phyloP scores from a whole-genome alignment of 106 monocot species.

The Dendrobium catenatum region DNA sequence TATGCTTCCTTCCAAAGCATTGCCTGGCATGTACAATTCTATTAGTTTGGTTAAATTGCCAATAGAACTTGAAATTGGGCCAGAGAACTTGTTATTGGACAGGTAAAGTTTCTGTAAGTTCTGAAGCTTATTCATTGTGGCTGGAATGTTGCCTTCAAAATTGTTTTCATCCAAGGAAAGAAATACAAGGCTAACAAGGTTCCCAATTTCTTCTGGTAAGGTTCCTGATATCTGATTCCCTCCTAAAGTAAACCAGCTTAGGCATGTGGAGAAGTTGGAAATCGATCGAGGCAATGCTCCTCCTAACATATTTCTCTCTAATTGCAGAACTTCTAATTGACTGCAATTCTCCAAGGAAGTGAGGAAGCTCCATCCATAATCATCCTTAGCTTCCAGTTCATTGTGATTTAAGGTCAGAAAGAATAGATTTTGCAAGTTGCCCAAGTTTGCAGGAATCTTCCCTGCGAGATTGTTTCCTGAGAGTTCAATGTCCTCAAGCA shows the following conservation, averaged over 20 bases:
- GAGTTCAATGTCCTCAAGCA: slow-evolving; percentile 7
- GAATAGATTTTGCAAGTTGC: slow-evolving; percentile 9
- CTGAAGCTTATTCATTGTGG: background rate
- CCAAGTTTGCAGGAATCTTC: slow-evolving; percentile 24
- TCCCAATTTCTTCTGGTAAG: background rate
- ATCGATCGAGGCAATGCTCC: background rate
- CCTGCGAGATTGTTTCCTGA: slow-evolving; percentile 22
- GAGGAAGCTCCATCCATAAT: background rate
- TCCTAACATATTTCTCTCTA: background rate
- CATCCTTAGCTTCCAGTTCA: background rate
- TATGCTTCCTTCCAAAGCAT: background rate
- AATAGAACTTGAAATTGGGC: background rate
- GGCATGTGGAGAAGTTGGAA: background rate
- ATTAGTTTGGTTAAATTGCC: background rate
- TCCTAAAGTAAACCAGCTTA: background rate
- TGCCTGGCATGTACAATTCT: background rate
- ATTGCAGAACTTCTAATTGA: background rate
- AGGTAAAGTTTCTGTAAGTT: background rate
- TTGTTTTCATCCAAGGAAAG: background rate
- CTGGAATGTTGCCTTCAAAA: background rate
- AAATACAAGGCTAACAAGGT: background rate
- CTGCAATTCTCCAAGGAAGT: background rate
- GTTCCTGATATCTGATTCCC: background rate
- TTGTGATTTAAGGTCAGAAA: background rate
- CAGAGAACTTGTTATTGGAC: background rate